Percentiles rank a stretch among this genome's conserved stretches.
Evolutionary conservation across 306 rosid genomes (phyloP).

Genomic region (Macrotyloma uniflorum): DNA sequence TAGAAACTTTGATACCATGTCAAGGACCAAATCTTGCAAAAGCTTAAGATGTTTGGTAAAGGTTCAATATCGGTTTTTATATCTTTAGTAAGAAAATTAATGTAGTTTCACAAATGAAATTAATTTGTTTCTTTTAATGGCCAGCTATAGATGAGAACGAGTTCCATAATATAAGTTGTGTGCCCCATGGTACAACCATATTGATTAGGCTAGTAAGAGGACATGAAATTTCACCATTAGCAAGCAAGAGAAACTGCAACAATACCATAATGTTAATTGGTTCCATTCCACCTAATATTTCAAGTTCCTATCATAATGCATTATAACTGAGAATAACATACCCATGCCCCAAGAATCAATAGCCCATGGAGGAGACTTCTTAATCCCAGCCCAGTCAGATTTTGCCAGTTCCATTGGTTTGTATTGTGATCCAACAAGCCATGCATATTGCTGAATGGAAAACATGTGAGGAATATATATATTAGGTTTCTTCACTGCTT

Average conservation of each 20-base stretch:
- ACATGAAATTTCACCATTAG: conserved; percentile 23
- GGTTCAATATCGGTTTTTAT: conserved; percentile 1
- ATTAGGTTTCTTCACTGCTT: conserved; percentile 21
- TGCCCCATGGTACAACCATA: conserved; percentile 9
- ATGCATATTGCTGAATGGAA: conserved; percentile 83
- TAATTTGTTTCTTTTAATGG: not conserved
- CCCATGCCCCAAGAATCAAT: conserved; percentile 99
- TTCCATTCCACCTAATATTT: conserved; percentile 5
- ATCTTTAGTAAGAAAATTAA: conserved; percentile 23
- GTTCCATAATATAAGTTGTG: not conserved
- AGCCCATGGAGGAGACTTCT: conserved; percentile 96
- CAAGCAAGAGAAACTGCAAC: conserved; percentile 29
- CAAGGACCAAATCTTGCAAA: not conserved
- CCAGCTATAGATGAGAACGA: conserved; percentile 20
- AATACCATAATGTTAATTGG: not conserved
- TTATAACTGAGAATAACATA: conserved; percentile 49
- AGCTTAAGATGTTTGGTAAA: conserved; percentile 7
- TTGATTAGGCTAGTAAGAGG: conserved; percentile 19
- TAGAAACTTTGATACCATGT: not conserved
- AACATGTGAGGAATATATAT: conserved; percentile 39
- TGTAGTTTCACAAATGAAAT: conserved; percentile 21
- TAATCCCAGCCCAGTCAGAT: conserved; percentile 87
- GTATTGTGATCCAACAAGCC: conserved; percentile 97
- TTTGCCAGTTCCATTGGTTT: conserved; percentile 85
- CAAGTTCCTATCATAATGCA: conserved; percentile 35